A percentile compares a stretch with the other conserved stretches of the same genome.
Conservation (phyloP, 495 filamentous ascomycete genomes). For the Cenococcum geophilum region DNA sequence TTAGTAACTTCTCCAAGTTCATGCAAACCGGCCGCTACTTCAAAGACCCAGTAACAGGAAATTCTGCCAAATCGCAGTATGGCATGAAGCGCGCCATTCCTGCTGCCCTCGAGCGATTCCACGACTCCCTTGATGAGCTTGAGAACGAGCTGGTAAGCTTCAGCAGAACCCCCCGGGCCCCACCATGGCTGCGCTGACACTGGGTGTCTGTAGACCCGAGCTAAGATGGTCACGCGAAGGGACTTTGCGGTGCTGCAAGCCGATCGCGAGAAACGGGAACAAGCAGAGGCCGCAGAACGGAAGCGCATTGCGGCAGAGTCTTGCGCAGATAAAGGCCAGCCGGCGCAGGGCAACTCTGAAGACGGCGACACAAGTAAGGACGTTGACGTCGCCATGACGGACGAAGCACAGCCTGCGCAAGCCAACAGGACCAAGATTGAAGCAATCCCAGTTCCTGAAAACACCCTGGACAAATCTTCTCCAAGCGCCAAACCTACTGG, state of each 20-base stretch:
- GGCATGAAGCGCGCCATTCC: conserved; percentile 21
- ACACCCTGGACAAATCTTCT: background rate
- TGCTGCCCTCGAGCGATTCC: conserved; percentile 25
- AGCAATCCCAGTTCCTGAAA: background rate
- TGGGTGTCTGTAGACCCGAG: conserved; percentile 9
- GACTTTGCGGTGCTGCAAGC: conserved; percentile 31
- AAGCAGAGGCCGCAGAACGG: conserved; percentile 27
- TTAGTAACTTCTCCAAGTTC: conserved; percentile 20
- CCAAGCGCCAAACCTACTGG: background rate
- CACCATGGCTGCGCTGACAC: background rate
- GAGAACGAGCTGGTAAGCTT: conserved; percentile 29
- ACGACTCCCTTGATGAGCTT: conserved; percentile 32
- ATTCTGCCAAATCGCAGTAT: background rate
- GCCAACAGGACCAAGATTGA: background rate
- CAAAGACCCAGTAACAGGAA: conserved; percentile 14
- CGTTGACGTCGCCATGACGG: conserved; percentile 1
- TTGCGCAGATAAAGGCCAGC: conserved; percentile 10
- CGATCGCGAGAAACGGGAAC: conserved; percentile 25
- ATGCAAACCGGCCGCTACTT: conserved; percentile 23
- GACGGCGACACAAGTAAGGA: background rate
- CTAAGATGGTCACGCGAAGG: conserved; percentile 29
- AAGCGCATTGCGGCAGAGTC: conserved; percentile 26
- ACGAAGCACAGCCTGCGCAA: conserved; percentile 2
- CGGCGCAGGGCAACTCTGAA: background rate
- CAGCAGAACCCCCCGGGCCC: background rate